These are phyloP conservation scores for Vigna angularis DNA, from an alignment of 306 rosid genomes.

Conservation along the genomic window DNA sequence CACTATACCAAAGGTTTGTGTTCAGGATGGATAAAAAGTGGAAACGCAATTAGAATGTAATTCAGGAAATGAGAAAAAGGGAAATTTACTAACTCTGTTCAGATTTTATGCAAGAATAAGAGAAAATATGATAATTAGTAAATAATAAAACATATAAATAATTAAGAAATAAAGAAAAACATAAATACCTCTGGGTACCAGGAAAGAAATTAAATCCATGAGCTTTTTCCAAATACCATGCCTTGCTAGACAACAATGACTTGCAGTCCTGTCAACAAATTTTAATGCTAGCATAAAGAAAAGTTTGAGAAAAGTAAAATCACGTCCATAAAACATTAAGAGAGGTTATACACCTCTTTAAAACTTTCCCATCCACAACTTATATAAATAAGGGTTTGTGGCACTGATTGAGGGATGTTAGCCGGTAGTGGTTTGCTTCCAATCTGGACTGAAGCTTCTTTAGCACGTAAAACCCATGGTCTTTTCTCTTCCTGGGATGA, in stretches of 20 bases:
- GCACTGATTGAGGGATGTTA: slow-evolving; percentile 54
- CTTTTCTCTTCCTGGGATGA: slow-evolving; percentile 85
- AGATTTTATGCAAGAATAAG: neutral
- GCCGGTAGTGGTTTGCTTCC: slow-evolving; percentile 62
- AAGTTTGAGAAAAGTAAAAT: slow-evolving; percentile 32
- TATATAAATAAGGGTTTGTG: slow-evolving; percentile 90
- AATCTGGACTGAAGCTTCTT: slow-evolving; percentile 76
- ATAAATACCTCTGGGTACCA: slow-evolving; percentile 79
- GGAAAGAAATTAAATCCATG: slow-evolving; percentile 90
- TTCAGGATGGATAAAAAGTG: neutral
- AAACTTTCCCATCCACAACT: slow-evolving; percentile 99
- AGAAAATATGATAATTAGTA: slow-evolving; percentile 4
- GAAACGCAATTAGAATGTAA: slow-evolving; percentile 23
- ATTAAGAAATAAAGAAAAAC: slow-evolving; percentile 4
- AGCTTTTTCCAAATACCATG: slow-evolving; percentile 85
- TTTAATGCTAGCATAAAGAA: slow-evolving; percentile 21
- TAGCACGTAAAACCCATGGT: slow-evolving; percentile 95
- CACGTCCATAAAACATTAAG: slow-evolving; percentile 25
- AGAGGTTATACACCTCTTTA: slow-evolving; percentile 72
- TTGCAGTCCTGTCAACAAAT: slow-evolving; percentile 75
- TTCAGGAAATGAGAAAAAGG: slow-evolving; percentile 8
- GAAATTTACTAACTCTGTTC: neutral
- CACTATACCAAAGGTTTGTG: slow-evolving; percentile 33
- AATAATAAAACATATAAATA: slow-evolving; percentile 3
- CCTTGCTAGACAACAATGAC: slow-evolving; percentile 71